Evolutionary conservation across 441 rosid genomes (phyloP), one percentile per base, ranked within the genome.

Genomic region (Adansonia rubrostipa): DNA sequence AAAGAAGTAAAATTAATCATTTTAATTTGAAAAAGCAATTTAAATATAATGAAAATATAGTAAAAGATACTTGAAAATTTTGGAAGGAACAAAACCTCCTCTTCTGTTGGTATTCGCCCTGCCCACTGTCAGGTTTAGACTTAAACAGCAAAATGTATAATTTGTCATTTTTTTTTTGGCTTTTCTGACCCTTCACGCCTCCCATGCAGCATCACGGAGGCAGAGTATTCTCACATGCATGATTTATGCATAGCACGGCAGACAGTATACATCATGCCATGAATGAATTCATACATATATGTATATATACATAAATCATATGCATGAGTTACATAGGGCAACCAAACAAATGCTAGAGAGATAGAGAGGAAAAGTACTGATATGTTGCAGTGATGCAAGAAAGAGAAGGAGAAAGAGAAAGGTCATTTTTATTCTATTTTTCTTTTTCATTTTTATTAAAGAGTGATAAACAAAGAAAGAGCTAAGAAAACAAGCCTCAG

Each of bases 181-280:
- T 73, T 54, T 65, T 9, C 78, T 79, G 44, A 15, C 74, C 61
- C 79, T 73, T 57, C 86, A 80, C 78, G 78, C 74, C 69, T 57
- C 42, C 44, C 79, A 81, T 72, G 82, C 72, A 63, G 69, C 6
- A 28, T 28, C 14, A 17, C 69, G 36, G 6, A 45, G 50, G 8
- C 50, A 40, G 9, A 22, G 3, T 6, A 11, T 9, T 13, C 20
- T 3, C 77, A 47, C 57, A 60, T 45, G 5, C 69, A 47, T 54
- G 22, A 69, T 68, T 15, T 71, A 61, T 22, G 33, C 28, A 1
- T 14, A 3, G 4, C 15, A 51, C 56, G 53, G 19, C 10, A 69
- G 33, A 69, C 68, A 58, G 36, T 28, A 28, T 62, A 36, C 73
- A 79, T 40, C 13, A 65, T 7, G 13, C 48, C 47, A 6, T 42